phyloP scores from a whole-genome alignment of 768 basidiomycete genomes.

The Xerocomus potaroensis region DNA sequence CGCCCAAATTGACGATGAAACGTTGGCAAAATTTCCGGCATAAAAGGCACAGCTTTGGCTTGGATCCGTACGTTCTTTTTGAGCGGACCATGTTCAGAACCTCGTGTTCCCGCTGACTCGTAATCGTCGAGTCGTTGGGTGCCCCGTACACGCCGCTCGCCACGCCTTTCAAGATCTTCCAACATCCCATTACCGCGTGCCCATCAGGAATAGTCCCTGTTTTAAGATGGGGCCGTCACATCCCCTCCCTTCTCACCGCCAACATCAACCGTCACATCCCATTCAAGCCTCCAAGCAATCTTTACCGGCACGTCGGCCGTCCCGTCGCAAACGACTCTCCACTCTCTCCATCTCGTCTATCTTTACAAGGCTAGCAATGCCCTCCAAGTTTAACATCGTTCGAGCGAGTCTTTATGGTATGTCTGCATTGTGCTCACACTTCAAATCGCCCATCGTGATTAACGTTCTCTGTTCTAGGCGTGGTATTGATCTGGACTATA shows the following conservation, averaged over 20 bases:
- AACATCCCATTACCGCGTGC: constrained; percentile 30
- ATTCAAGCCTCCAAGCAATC: constrained; percentile 17
- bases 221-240: constrained; percentile 30
- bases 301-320: constrained; percentile 25
- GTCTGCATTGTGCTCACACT: constrained; percentile 13
- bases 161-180: constrained; percentile 28
- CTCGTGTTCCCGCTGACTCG: constrained; percentile 26
- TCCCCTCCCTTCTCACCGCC: constrained; percentile 20
- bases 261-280: constrained; percentile 23
- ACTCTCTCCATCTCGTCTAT: constrained; percentile 27
- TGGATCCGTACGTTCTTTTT: constrained; percentile 20
- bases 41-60: constrained; percentile 20
- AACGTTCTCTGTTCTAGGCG: constrained; percentile 35
- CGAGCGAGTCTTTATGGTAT: constrained; percentile 65
- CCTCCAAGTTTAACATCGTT: constrained; percentile 67
- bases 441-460: constrained; percentile 4
- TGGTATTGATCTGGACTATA: constrained; percentile 68
- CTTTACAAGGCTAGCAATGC: constrained; percentile 47
- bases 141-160: constrained; percentile 22
- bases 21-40: constrained; percentile 10
- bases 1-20: constrained; percentile 11
- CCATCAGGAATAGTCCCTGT: constrained; percentile 13
- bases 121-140: constrained; percentile 8
- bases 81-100: constrained; percentile 17
- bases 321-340: constrained; percentile 33